Conservation (phyloP, 176 grass and related monocot species). For the Cenchrus purpureus region DNA sequence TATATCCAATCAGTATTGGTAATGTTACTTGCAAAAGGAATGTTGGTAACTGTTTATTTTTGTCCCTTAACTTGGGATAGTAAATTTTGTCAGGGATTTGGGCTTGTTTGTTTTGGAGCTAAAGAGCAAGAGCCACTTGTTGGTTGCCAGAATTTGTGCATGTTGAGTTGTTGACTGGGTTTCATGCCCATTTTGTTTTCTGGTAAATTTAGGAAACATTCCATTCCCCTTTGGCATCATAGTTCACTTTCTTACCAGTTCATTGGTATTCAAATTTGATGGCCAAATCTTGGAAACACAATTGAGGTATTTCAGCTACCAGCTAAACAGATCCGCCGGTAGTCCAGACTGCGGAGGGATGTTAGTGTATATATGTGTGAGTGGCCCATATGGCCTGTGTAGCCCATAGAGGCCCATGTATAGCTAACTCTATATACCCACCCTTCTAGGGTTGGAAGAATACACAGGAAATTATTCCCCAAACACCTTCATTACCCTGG, state of each 20-base stretch:
- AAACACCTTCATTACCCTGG: neutral
- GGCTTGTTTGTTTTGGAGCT: neutral
- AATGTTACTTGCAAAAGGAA: neutral
- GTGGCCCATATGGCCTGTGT: too few species aligned
- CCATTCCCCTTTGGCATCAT: neutral
- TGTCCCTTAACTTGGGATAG: neutral
- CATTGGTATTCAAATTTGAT: neutral
- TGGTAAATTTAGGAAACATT: neutral
- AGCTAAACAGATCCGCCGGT: neutral
- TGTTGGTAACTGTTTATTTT: neutral
- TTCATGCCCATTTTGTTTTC: neutral
- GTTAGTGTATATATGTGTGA: too few species aligned
- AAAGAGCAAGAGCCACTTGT: neutral
- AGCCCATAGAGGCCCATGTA: too few species aligned
- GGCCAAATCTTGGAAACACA: neutral
- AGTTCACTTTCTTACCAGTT: constrained; percentile 9
- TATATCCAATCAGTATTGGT: neutral
- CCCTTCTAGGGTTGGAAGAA: too few species aligned
- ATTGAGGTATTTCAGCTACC: neutral
- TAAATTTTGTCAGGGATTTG: neutral
- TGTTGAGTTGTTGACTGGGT: neutral
- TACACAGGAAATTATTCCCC: too few species aligned
- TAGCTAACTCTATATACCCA: too few species aligned
- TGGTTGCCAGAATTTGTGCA: neutral
- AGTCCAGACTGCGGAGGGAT: too few species aligned